Evolutionary conservation across 2,329 filamentous ascomycete genomes (phyloP), one percentile per base, ranked within the genome.

Genomic region (Talaromyces islandicus): DNA sequence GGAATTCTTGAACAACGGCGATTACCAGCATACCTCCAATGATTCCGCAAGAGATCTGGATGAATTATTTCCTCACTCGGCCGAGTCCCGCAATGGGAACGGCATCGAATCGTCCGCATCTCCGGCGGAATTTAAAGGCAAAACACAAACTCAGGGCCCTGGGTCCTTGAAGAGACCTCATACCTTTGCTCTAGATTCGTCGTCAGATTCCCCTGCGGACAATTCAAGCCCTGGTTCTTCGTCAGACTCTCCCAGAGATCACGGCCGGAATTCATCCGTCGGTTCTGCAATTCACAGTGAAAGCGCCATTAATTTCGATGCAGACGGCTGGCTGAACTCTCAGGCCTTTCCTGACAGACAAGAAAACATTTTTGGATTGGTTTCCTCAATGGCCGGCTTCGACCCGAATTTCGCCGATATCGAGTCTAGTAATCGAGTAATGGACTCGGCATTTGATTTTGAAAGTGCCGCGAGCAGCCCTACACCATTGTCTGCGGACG

Each of bases 401-500:
- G 51, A 61, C 38, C n/a, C 56, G 10, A 54, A 61, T 41, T 61
- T 72, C 19, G 63, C 71, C 27, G 77, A 80, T 56, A 65, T 78
- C 50, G 77, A 79, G 62, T 73, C 70, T 7, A 79, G 76, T 60
- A 79, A 79, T 62, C 75, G 73, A 62, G 76, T 75, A 17, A 79
- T 80, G 78, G 77, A 78, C 64, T 77, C 77, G 29, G 77, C 76
- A 12, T 80, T 80, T 60, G 77, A 80, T 63, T 80, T 80, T 62
- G 77, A 79, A 50, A 79, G 77, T 61, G 77, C 77, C 32, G 77
- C 76, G 7, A 79, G 77, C 65, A 79, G 76, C 38, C 77, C 77
- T 1, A 79, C 75, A 62, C 76, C 69, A 43, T 68, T 75, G 60
- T 77, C 71, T 56, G 62, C 61, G 35, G 71, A 71, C 52, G 62